Evolutionary conservation across 495 filamentous ascomycete species (phyloP).

Genomic region (Hypomontagnella submonticulosa): DNA sequence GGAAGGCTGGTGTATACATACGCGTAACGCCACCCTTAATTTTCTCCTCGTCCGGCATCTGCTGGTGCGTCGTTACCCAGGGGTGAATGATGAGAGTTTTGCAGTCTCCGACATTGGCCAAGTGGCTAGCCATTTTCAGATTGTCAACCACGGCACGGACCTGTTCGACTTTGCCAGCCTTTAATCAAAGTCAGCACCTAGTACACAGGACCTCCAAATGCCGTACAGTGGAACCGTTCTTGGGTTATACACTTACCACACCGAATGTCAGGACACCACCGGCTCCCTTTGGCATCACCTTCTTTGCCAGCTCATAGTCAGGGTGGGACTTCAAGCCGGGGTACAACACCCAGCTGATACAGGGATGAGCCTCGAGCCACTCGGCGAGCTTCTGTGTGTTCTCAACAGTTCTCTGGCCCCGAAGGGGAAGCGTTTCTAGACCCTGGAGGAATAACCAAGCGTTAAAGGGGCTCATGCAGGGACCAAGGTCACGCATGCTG

Average conservation of each 20-base stretch:
- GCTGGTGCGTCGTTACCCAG: conserved; percentile 57
- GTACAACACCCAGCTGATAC: conserved; percentile 55
- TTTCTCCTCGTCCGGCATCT: conserved; percentile 57
- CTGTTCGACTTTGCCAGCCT: conserved; percentile 54
- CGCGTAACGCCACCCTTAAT: conserved; percentile 56
- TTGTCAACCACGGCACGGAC: conserved; percentile 56
- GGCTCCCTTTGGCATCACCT: conserved; percentile 50
- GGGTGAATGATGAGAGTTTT: conserved; percentile 58
- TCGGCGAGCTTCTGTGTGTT: conserved; percentile 54
- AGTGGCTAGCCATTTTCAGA: conserved; percentile 54
- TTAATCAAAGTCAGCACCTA: conserved; percentile 28
- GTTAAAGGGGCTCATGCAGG: conserved; percentile 55
- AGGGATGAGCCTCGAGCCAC: conserved; percentile 53
- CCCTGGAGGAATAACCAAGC: conserved; percentile 57
- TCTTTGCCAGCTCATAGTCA: conserved; percentile 52
- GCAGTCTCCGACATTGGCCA: conserved; percentile 57
- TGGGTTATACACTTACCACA: conserved; percentile 49
- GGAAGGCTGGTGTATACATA: conserved; percentile 28
- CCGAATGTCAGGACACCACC: conserved; percentile 57
- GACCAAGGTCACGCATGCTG: conserved; percentile 55
- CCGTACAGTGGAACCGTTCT: conserved; percentile 35
- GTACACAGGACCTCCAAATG: conserved; percentile 67
- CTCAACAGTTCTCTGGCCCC: conserved; percentile 52
- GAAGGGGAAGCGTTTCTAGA: conserved; percentile 51
- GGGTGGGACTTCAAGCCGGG: conserved; percentile 54